These are phyloP conservation scores for Poa pratensis DNA, from an alignment of 176 grass and related monocot species.

Conservation along the genomic window DNA sequence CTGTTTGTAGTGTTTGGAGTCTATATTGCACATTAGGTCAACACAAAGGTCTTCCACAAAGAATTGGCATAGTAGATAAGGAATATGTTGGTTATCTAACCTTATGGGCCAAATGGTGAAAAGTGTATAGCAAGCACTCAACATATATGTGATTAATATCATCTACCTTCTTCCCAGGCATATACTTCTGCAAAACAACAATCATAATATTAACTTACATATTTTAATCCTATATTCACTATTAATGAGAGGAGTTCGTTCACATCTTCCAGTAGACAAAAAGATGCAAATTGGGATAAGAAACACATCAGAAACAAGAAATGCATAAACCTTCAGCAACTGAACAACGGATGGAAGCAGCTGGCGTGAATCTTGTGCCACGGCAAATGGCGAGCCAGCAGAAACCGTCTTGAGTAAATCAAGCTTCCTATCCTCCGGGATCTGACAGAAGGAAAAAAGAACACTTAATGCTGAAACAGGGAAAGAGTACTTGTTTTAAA, in stretches of 20 bases:
- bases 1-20: constrained; percentile 98
- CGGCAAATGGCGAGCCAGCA: constrained; percentile 84
- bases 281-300: neutral
- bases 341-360: constrained; percentile 89
- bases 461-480: constrained; percentile 1
- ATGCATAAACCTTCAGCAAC: constrained; percentile 69
- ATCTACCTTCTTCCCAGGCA: constrained; percentile 89
- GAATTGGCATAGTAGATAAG: constrained; percentile 33
- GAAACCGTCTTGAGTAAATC: constrained; percentile 94
- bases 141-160: constrained; percentile 85
- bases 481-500: neutral
- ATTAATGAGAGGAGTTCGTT: neutral
- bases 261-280: neutral
- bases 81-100: constrained; percentile 49
- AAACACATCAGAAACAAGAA: constrained; percentile 36
- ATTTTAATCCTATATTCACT: constrained; percentile 12
- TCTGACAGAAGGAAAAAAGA: constrained; percentile 44
- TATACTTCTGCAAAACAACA: constrained; percentile 77
- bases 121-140: constrained; percentile 92
- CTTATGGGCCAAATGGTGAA: constrained; percentile 97
- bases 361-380: constrained; percentile 93
- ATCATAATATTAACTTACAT: constrained; percentile 5
- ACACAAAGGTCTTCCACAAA: constrained; percentile 23
- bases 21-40: constrained; percentile 58
- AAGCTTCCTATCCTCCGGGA: constrained; percentile 91